Base-by-base conservation (phyloP, 2,329 filamentous ascomycete genomes). In the Penicillium italicum region DNA sequence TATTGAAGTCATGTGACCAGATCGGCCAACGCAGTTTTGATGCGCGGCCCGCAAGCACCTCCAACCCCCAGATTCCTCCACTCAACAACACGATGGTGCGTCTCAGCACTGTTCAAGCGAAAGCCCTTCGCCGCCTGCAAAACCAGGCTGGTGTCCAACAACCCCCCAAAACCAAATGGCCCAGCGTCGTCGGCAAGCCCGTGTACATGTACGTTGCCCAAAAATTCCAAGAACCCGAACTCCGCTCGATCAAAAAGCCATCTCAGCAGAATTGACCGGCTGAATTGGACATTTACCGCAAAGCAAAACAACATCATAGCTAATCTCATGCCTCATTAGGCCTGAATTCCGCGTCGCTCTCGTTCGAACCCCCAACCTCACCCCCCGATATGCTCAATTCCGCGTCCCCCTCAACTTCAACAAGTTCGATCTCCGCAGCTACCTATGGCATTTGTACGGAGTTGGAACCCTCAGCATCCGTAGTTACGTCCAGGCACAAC, bases 351-450 rank as follows among this genome's bases (percentile, higher is more conserved):
- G 85, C 62, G 79, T 97, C 69, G 87, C 88, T 58, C 84, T 97
- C 68, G 79, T 96, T 66, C 88, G 86, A 64, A 88, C 86, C 56
- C 84, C 85, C 30, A 80, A 83, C 63, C 83, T 89, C 51, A 87
- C 90, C 8, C 85, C 92, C 20, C 88, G 86, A 72, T 91, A 90
- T 72, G 94, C 93, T 61, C 88, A 86, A 67, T 99, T 99, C 84
- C 82, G 87, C 68, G 93, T 97, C 31, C 94, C 94, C 11, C 82
- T 97, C 66, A 86, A 84, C 66, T 91, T 97, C 81, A 96, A 91
- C 81, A 99, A 99, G 78, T 87, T 97, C 75, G 94, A 99, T 74
- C 79, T 99, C 40, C 90, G 91, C 74, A 92, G 97, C 79, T 99
- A 97, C 79, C 87, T 99, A 59, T 89, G 85, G 78, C 86, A 96